Evolutionary conservation across 768 basidiomycete genomes (phyloP), one percentile per base, ranked within the genome.

Genomic region (Amanita inopinata): DNA sequence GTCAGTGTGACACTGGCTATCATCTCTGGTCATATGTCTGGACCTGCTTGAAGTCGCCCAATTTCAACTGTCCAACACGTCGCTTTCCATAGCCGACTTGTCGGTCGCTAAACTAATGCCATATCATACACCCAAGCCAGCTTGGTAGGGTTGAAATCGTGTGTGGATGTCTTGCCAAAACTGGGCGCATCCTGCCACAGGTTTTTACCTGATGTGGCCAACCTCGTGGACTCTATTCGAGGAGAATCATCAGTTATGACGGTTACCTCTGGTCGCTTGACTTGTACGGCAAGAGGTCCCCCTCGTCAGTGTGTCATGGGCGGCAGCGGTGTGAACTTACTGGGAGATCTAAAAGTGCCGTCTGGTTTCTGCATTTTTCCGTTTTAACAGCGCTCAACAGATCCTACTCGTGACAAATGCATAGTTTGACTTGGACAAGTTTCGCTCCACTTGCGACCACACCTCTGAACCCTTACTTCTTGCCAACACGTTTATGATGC

Each of bases 401-500:
- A 27, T 30, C 20, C 30, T 28, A 43, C 24, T 44, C 33, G 28
- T 37, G 27, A 17, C 19, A 7, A 34, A 17, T 25, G 28, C 22
- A 33, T 34, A 34, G 28, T 22, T 37, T 28, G 27, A 37, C 43
- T 68, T 68, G 71, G 54, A 73, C 75, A 76, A 69, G 63, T 61
- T 63, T 70, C 71, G 69, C 79, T 82, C 82, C 80, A 85, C 80
- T 69, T 32, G 12, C 33, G 64, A 64, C 71, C 74, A 75, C 73
- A 63, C 60, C 67, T 67, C 65, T 58, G 71, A 70, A 71, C 62
- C 68, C 69, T 74, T 69, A 60, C 76, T 81, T 80, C 76, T 75
- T 58, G 64, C 61, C 63, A 67, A 71, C 83, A 85, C 80, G 82
- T 83, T 80, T 66, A 68, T 71, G 65, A 71, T 69, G 66, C 69